Conservation (phyloP, 2,329 filamentous ascomycete species). For the Teratosphaeria destructans region DNA sequence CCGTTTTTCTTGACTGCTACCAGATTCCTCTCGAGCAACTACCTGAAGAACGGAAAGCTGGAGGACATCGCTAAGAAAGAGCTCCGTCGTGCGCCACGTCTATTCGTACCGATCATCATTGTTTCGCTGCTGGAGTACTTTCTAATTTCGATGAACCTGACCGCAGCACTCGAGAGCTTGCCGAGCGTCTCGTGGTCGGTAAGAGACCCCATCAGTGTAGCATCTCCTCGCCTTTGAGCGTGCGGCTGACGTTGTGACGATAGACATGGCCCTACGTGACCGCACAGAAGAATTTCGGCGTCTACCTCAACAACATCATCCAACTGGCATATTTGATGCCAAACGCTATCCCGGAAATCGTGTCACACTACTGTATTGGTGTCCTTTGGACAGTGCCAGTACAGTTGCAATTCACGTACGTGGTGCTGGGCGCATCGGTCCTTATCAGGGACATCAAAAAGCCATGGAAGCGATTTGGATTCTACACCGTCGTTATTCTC, state of each 20-base stretch:
- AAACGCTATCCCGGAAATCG: conserved; percentile 37
- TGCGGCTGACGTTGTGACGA: too few species aligned
- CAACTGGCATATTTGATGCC: conserved; percentile 36
- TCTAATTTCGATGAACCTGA: conserved; percentile 33
- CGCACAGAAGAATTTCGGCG: conserved; percentile 29
- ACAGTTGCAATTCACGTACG: conserved; percentile 36
- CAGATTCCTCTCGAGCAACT: conserved; percentile 34
- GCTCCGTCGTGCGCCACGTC: conserved; percentile 33
- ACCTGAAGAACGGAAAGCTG: conserved; percentile 33
- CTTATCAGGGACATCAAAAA: conserved; percentile 34
- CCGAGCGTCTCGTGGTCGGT: conserved; percentile 36
- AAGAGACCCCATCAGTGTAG: too few species aligned
- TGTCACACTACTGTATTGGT: conserved; percentile 37
- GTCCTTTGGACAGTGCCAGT: conserved; percentile 38
- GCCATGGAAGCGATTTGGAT: conserved; percentile 34
- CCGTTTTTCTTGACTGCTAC: conserved; percentile 39
- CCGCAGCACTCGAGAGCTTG: conserved; percentile 32
- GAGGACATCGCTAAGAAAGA: conserved; percentile 33
- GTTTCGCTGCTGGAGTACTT: conserved; percentile 37
- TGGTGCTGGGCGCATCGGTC: conserved; percentile 30
- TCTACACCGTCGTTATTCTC: conserved; percentile 33
- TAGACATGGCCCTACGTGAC: conserved; percentile 34
- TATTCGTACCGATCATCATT: conserved; percentile 35
- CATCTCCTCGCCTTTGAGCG: too few species aligned
- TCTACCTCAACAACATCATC: conserved; percentile 33